Evolutionary conservation across 352 stramenopile genomes (phyloP).

Genomic region (Peronospora destructor): DNA sequence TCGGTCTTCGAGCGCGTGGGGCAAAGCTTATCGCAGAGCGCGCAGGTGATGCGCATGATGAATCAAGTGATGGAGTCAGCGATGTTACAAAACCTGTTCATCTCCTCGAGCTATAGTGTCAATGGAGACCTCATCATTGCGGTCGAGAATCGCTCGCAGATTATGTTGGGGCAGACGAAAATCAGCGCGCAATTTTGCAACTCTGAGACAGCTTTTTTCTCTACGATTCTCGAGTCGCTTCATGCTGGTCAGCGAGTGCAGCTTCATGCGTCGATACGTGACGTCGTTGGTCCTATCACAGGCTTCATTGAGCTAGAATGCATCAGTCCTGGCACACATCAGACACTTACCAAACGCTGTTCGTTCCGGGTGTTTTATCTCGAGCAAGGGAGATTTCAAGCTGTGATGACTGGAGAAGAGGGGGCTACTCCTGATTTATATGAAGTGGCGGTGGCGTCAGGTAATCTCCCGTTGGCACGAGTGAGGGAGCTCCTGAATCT

Average conservation of each 20-base stretch:
- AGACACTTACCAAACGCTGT: constrained; percentile 43
- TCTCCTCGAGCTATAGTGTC: constrained; percentile 25
- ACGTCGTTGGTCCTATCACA: constrained; percentile 8
- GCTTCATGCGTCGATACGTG: constrained; percentile 26
- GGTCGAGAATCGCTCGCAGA: constrained; percentile 54
- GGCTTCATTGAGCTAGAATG: constrained; percentile 36
- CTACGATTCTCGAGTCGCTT: constrained; percentile 22
- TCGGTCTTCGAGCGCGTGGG: constrained; percentile 62
- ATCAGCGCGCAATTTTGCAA: constrained; percentile 17
- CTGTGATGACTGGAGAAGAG: constrained; percentile 20
- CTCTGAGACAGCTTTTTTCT: constrained; percentile 13
- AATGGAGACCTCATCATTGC: constrained; percentile 24
- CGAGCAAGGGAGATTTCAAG: constrained; percentile 30
- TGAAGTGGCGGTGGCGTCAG: constrained; percentile 19
- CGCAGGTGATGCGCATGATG: constrained; percentile 77
- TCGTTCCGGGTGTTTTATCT: constrained; percentile 43
- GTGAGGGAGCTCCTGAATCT: constrained; percentile 45
- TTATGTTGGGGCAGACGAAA: constrained; percentile 33
- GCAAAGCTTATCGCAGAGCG: constrained; percentile 57
- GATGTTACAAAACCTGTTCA: constrained; percentile 57
- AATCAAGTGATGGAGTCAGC: constrained; percentile 76
- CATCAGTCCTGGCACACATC: constrained; percentile 53
- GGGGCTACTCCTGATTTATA: constrained; percentile 2
- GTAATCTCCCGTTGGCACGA: constrained; percentile 26
- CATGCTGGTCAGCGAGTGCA: constrained; percentile 18